Base-by-base conservation (phyloP, 257 asterid genomes). In the Orobanche coerulescens region DNA sequence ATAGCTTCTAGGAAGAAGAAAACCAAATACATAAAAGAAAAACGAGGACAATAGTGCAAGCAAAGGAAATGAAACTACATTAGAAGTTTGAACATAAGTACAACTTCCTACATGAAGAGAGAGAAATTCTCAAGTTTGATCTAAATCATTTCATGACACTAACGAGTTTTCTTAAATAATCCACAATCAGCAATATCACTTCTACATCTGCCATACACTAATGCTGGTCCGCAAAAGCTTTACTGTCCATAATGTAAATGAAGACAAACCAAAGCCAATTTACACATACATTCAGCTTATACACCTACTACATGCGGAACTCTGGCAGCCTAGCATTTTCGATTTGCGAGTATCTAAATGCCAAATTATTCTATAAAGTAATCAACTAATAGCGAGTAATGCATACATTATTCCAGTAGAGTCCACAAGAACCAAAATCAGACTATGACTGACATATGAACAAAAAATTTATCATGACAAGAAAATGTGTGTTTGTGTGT, bases 111-210 rank as follows among this genome's bases (percentile, higher is more conserved):
- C 58, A 30, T 14, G 39, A 53, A 33, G 51, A 33, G 50, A 33
- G n/a, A 14, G 22, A 25, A 9, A 42, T 12, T 43, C 6, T 6
- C 54, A 6, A 18, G 9, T 47, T 58, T 60, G 56, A 52, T 31
- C 72, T 20, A 42, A 22, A 46, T 48, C 28, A 51, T 31, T 61
- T 66, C 23, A 58, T 36, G 13, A 62, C 43, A 9, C 5, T 8
- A 11, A 39, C n/a, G 43, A 44, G 47, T 24, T 72, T 69, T 15
- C 22, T 53, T 63, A 26, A 60, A 48, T 40, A 52, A 49, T 22
- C 37, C 56, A 34, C 30, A 55, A 19, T 11, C 31, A 52, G n/a
- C 25, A 23, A 64, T 25, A 43, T 5, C 4, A 18, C 13, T 64
- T 47, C 64, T 30, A n/a, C 36, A 30, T 30, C 7, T 30, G 3